Base-by-base conservation (phyloP, 2,329 filamentous ascomycete genomes). In the Claviceps sp. region DNA sequence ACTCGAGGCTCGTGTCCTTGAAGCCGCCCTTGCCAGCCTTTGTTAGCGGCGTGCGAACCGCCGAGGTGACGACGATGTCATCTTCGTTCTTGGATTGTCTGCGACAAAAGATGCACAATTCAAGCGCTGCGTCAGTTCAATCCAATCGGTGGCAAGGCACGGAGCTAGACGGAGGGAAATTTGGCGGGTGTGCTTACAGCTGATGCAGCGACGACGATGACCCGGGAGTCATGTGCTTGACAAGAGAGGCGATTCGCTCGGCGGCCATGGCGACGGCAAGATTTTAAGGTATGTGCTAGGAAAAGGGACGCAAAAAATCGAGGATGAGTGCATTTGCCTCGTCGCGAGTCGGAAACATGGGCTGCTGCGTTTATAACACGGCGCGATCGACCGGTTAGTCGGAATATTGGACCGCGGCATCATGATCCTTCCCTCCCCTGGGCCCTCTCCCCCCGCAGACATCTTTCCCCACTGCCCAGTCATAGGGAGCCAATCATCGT, bases 1-100 rank as follows among this genome's bases (percentile, higher is more conserved):
- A 91, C 69, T 98, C 93, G 56, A 97, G 80, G 42, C 78, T 79
- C 5, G 89, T 94, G 68, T 98, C 91, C 75, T 96, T 97, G 76
- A 98, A 86, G 43, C 89, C 88, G 58, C 93, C 91, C 77, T 95
- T 96, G 67, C 77, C 78, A 50, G 80, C 89, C 74, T 96, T 97
- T 65, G 85, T 78, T 56, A 98, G 78, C 0, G 93, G 89, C 30
- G 91, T 96, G 52, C 93, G 86, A 62, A 90, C 75, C 30, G 91
- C 91, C 54, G 94, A 81, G 7, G 93, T 98, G 65, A 97, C 95
- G 66, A 98, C 93, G 51, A 98, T 78, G 74, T 98, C 93, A 67
- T 97, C 91, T 60, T 90, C 81, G 69, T 95, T 94, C 76, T 97
- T 90, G 61, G 87, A 82, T 53, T 87, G 89, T 64, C 89, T 20